A percentile compares a stretch with the other conserved stretches of the same genome.
Conservation (phyloP, 257 asterid species). For the Solanum gandarillasii region DNA sequence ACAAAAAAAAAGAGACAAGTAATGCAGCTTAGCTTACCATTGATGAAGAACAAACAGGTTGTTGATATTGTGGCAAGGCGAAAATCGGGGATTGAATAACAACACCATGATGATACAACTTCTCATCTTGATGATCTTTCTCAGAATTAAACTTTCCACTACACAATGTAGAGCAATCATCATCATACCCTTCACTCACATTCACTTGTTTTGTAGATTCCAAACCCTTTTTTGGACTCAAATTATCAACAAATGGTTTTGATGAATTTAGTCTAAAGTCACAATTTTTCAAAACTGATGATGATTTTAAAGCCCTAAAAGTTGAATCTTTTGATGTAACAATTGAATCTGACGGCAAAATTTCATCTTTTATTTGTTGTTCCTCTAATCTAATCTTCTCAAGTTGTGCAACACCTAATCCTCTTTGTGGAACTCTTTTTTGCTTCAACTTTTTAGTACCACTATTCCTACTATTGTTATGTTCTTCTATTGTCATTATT, state of each 20-base stretch:
- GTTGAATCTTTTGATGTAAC: constrained; percentile 11
- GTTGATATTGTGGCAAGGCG: constrained; percentile 35
- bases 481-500: constrained; percentile 58
- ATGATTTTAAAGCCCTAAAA: constrained; percentile 24
- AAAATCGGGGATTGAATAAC: constrained; percentile 14
- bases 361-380: constrained; percentile 45
- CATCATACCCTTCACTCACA: constrained; percentile 17
- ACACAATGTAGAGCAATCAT: constrained; percentile 35
- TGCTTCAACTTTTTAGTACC: constrained; percentile 52
- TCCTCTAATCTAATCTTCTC: constrained; percentile 76
- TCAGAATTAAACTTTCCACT: constrained; percentile 28
- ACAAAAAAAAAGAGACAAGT: background rate
- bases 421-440: constrained; percentile 80
- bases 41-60: constrained; percentile 23
- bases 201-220: constrained; percentile 20
- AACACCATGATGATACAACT: constrained; percentile 28
- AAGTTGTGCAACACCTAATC: constrained; percentile 91
- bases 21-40: constrained; percentile 33
- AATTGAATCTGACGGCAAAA: constrained; percentile 17
- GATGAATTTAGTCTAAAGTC: constrained; percentile 26
- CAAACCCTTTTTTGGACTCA: constrained; percentile 14
- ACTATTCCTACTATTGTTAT: constrained; percentile 25
- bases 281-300: constrained; percentile 20
- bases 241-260: constrained; percentile 20
- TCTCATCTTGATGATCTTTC: constrained; percentile 10